phyloP scores from a whole-genome alignment of 768 basidiomycete genomes.

The Xerocomellus intermedius region DNA sequence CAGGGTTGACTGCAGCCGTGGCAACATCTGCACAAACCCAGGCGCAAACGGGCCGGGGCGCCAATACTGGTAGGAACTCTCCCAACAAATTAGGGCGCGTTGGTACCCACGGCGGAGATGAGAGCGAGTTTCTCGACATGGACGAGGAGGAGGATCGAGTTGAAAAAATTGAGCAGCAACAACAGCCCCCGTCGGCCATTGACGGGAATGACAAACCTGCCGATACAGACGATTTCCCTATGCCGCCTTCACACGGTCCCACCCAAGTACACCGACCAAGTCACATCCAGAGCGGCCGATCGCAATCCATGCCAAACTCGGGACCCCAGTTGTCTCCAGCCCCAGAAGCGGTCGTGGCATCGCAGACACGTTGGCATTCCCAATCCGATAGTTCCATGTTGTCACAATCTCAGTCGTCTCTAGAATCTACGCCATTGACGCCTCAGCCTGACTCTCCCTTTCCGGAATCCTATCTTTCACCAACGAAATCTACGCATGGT shows the following conservation, averaged over 20 bases:
- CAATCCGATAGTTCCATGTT: slow-evolving; percentile 20
- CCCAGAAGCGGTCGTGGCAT: slow-evolving; percentile 15
- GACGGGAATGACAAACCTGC: slow-evolving; percentile 33
- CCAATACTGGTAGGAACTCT: slow-evolving; percentile 1
- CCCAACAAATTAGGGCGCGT: slow-evolving; percentile 11
- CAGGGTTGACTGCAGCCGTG: slow-evolving; percentile 23
- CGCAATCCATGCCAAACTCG: slow-evolving; percentile 9
- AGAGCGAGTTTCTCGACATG: slow-evolving; percentile 66
- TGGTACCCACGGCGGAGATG: slow-evolving; percentile 27
- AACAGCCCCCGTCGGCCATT: slow-evolving; percentile 5
- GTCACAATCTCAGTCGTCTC: slow-evolving; percentile 25
- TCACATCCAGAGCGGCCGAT: slow-evolving; percentile 9
- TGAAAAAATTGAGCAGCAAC: slow-evolving; percentile 17
- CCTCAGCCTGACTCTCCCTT: slow-evolving; percentile 30
- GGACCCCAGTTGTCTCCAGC: slow-evolving; percentile 19
- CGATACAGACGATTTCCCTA: slow-evolving; percentile 51
- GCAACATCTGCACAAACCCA: neutral
- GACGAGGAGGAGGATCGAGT: slow-evolving; percentile 35
- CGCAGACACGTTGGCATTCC: slow-evolving; percentile 25
- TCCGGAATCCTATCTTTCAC: slow-evolving; percentile 31
- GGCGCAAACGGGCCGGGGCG: neutral
- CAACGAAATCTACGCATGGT: slow-evolving; percentile 18
- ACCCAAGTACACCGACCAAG: slow-evolving; percentile 6
- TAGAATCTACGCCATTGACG: slow-evolving; percentile 16
- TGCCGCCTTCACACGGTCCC: slow-evolving; percentile 38